Evolutionary conservation across 2,329 filamentous ascomycete genomes (phyloP), one percentile per base, ranked within the genome.

Genomic region (Hypoxylon sp.): DNA sequence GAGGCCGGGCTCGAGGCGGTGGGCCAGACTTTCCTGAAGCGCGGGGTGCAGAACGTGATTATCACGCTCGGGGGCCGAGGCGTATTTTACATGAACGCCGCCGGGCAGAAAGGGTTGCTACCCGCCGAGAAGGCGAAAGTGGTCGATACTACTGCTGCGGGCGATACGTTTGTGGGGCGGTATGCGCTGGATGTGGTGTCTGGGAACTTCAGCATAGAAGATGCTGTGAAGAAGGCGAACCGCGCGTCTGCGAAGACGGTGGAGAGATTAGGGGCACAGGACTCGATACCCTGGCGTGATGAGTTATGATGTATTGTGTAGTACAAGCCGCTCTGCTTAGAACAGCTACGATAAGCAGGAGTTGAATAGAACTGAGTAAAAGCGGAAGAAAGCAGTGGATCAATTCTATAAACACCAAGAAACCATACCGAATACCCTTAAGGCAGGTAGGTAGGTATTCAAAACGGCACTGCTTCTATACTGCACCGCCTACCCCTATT

Each of bases 71-170:
- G 95, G 0, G 88, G 89, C 0, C 88, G 92, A 66, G 94, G 94
- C n/a, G 91, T 91, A 29, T 93, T 89, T 78, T 93, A 87, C 76
- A 82, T 85, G 60, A 87, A 84, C 19, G 80, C 78, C 32, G 81
- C 77, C 15, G 80, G 81, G 29, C 39, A 73, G 47, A 82, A 82
- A 57, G 85, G 82, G 1, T 75, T 89, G 70, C 80, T 94, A 3
- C 79, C 82, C 2, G 93, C 92, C 0, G 85, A 88, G 68, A 91
- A 92, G 79, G 91, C 93, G 3, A 81, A 79, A 19, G 95, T 98
- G 1, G 89, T 98, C 3, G 95, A 98, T 79, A 98, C 95, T 0
- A 98, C 95, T 6, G 95, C 92, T 1, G 96, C 96, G 4, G 95
- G 95, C 0, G 95, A 98, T 79, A 98, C 95, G 0, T 98, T 98